Base-by-base conservation (phyloP, 2,329 filamentous ascomycete species). In the Dactylella cylindrospora region DNA sequence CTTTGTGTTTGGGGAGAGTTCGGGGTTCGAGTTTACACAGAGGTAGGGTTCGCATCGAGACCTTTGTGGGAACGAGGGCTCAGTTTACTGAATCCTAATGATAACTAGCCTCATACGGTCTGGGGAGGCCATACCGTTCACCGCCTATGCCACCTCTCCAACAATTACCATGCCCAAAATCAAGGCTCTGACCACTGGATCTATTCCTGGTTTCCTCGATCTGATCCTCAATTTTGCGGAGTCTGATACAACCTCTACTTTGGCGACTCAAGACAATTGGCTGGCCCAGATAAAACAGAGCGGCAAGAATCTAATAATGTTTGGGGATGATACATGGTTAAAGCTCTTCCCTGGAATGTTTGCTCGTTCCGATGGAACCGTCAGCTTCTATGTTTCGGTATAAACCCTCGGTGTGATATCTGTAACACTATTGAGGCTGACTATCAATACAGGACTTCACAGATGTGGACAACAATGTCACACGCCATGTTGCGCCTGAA, bases 111-210 rank as follows among this genome's bases (percentile, higher is more conserved):
- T 97, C 66, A 95, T 97, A 71, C 82, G 85, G 70, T 78, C 84
- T 73, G 91, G 91, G 59, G 80, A 80, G 57, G 94, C 93, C 5
- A 78, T 97, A 29, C 93, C 93, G 2, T 98, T 95, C 72, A 98
- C 93, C 25, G 91, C 91, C 26, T 86, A 95, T 79, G 93, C 93
- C 13, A 86, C 88, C n/a, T 90, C 94, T 45, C 93, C 93, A 1
- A 98, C 93, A 5, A 91, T 98, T 64, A 98, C 93, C 13, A 97
- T 98, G 93, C 93, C 93, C 33, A 84, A 91, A 65, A 84, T 98
- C 69, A 98, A 98, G 75, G 90, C 93, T 41, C 90, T 98, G 66
- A 98, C 93, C 0, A 97, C 93, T 1, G 93, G 93, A 64, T 96
- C 91, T 1, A 93, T 95, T n/a, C 93, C 93, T 2, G 97, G 91